These are phyloP conservation scores for Neurospora sp. DNA, from an alignment of 495 filamentous ascomycete species.

Conservation along the genomic window DNA sequence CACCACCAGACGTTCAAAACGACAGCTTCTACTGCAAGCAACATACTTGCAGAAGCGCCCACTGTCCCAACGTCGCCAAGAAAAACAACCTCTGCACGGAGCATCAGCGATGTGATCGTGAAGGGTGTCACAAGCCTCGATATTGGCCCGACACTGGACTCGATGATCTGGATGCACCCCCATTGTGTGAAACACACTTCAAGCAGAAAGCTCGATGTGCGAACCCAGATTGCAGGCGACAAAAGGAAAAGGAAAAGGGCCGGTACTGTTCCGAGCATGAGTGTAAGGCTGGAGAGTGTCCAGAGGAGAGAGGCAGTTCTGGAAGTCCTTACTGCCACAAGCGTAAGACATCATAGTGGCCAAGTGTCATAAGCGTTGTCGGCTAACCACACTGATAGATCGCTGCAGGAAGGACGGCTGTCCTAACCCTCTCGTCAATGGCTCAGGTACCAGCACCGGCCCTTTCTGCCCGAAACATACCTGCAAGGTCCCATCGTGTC, in stretches of 20 bases:
- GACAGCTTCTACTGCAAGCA: background rate
- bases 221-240: background rate
- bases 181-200: background rate
- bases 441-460: background rate
- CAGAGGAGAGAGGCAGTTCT: background rate
- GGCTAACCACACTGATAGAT: background rate
- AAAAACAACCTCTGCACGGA: background rate
- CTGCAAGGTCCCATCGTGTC: background rate
- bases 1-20: background rate
- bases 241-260: background rate
- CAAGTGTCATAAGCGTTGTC: too few relatives aligned
- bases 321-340: background rate
- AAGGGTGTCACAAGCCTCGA: background rate
- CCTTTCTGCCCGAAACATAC: background rate
- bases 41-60: background rate
- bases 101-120: background rate
- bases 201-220: background rate
- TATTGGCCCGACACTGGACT: background rate
- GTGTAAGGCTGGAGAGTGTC: background rate
- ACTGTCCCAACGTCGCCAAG: background rate
- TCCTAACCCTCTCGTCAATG: background rate
- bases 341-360: background rate
- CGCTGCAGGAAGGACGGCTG: background rate
- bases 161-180: background rate
- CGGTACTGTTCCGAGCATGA: background rate